A percentile compares a stretch with the other conserved stretches of the same genome.
Conservation (phyloP, 768 basidiomycete species). For the Russula sp. region DNA sequence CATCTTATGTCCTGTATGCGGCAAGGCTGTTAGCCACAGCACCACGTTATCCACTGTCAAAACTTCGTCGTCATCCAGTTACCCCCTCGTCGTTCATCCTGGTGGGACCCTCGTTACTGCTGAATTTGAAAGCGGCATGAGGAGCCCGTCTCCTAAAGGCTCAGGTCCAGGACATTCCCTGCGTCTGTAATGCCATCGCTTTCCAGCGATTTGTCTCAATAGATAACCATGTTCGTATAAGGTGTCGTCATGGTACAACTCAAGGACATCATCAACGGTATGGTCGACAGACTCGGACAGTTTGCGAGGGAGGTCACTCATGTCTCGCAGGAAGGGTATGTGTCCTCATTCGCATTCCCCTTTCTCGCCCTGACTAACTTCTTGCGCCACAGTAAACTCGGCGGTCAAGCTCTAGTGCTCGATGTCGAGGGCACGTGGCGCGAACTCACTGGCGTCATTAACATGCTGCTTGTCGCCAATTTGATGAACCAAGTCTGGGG, state of each 20-base stretch:
- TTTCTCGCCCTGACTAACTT: constrained; percentile 3
- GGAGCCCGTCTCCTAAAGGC: constrained; percentile 69
- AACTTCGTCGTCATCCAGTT: constrained; percentile 1
- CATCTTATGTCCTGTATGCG: constrained; percentile 20
- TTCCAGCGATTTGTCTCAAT: constrained; percentile 43
- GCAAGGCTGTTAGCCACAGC: constrained; percentile 17
- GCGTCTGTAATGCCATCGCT: constrained; percentile 48
- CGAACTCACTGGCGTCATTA: constrained; percentile 72
- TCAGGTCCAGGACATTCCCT: constrained; percentile 60
- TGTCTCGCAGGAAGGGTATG: constrained; percentile 62
- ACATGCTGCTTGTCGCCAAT: constrained; percentile 62
- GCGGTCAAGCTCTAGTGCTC: constrained; percentile 78
- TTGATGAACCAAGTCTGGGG: constrained; percentile 50
- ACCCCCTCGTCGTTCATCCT: constrained; percentile 33
- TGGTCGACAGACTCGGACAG: constrained; percentile 62
- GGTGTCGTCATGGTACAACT: constrained; percentile 47
- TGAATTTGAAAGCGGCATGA: constrained; percentile 50
- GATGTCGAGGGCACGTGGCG: constrained; percentile 86
- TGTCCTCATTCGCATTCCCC: background rate
- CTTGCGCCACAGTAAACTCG: constrained; percentile 46
- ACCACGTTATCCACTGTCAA: constrained; percentile 8
- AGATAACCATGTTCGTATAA: constrained; percentile 47
- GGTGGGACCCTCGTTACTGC: constrained; percentile 45
- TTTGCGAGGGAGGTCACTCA: constrained; percentile 85
- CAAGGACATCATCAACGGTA: constrained; percentile 42